Base-by-base conservation (phyloP, 2,329 filamentous ascomycete species). In the Venturia aucupariae region DNA sequence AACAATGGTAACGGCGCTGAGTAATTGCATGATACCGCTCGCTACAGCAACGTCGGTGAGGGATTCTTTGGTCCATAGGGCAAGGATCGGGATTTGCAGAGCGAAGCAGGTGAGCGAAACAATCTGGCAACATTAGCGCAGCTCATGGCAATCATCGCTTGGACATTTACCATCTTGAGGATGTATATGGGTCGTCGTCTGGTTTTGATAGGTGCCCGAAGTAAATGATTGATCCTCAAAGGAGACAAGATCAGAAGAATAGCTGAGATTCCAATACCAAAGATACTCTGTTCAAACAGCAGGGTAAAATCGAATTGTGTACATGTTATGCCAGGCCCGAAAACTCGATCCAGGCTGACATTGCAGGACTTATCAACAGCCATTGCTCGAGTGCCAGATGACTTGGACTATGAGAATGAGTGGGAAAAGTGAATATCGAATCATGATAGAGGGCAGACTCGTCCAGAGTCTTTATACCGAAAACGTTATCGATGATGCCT, bases 251-350 rank as follows among this genome's bases (percentile, higher is more conserved):
- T 46, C 3, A 69, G 38, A 3, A 70, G 61, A 8, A 71, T 42
- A 17, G 68, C 67, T 30, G 65, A 67, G 2, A 69, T 67, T 8
- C 61, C 63, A 60, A 69, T 65, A 41, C 67, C 67, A 27, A 71
- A 63, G 63, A 71, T 61, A n/a, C 64, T 64, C 61, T 70, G 68
- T 60, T 70, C 69, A 54, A 70, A 71, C 4, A 66, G 59, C 19
- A 71, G 64, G 24, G 68, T 71, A 64, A 70, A 69, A 65, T 70
- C 69, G 65, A 70, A 70, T 60, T 65, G 54, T 32, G 64, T 60
- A 15, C 67, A 67, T 54, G 55, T 61, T 24, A 68, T 62, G 1
- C 61, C 64, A 30, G 68, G 68, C 15, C 68, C 68, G 42, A 68
- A 68, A 6, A 19, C 42, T 48, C 68, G 59, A 55, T 70, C 68